Percentiles rank a stretch among this genome's conserved stretches.
Evolutionary conservation across 1,139 yeast species (phyloP).

Genomic region (Debaryomyces fabryi): DNA sequence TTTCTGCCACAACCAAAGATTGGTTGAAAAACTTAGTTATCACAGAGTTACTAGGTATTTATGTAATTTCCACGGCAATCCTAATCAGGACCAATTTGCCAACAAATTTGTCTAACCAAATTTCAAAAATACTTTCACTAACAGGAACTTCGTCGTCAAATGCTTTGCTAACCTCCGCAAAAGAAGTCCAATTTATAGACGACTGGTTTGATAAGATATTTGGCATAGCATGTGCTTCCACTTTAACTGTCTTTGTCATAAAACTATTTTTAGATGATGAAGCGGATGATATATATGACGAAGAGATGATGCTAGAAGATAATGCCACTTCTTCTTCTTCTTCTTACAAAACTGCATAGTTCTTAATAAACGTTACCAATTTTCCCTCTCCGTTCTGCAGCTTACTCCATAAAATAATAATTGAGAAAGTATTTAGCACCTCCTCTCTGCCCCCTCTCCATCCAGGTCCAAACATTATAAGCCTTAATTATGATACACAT

Average conservation of each 20-base stretch:
- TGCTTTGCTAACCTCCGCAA: constrained; percentile 21
- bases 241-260: constrained; percentile 48
- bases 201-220: constrained; percentile 80
- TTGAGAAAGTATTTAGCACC: too few species aligned
- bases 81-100: constrained; percentile 78
- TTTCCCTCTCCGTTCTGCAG: too few species aligned
- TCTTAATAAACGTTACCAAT: too few species aligned
- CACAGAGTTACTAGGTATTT: constrained; percentile 74
- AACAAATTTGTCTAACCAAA: constrained; percentile 52
- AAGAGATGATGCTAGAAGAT: constrained; percentile 35
- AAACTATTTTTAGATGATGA: constrained; percentile 23
- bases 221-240: constrained; percentile 55
- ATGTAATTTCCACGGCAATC: constrained; percentile 78
- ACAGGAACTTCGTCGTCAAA: constrained; percentile 35
- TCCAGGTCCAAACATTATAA: too few species aligned
- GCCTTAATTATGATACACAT: too few species aligned
- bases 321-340: too few species aligned
- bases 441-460: too few species aligned
- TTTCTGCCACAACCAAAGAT: constrained; percentile 28
- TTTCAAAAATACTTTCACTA: constrained; percentile 47
- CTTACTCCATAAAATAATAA: too few species aligned
- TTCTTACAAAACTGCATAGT: constrained; percentile 11
- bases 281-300: constrained; percentile 30
- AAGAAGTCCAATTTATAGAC: constrained; percentile 66
- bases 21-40: constrained; percentile 55